Base-by-base conservation (phyloP, 2,329 filamentous ascomycete genomes). In the Incumbomyces lentus region DNA sequence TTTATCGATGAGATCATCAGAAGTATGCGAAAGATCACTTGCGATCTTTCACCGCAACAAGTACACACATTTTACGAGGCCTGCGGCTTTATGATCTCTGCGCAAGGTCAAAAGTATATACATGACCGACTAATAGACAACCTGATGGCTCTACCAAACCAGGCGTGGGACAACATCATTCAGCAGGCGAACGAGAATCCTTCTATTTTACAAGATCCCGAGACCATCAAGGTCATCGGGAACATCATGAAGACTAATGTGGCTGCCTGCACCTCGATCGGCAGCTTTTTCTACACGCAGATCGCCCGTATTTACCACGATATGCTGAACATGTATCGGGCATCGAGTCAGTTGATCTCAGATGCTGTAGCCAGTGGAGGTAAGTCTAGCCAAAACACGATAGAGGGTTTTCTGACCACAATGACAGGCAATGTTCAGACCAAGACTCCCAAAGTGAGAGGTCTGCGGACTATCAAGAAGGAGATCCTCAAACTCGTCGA, bases 161-260 rank as follows among this genome's bases (percentile, higher is more conserved):
- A 80, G 32, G 93, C 92, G 16, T 98, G 92, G 92, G 89, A 95
- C 62, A 79, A 83, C 59, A 95, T 98, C 59, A 98, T 98, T 62
- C 79, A 80, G 57, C 79, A 84, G 61, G 92, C 92, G 18, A 92
- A 86, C 46, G 75, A 83, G 51, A 82, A 95, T 62, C 87, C 92
- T 0, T 76, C 81, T 17, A 88, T 92, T 55, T 74, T 98, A 11
- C 87, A 96, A 64, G 88, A 96, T 60, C 74, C 82, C 10, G 89
- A 98, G 57, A 94, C 89, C 1, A 96, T 98, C 71, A 98, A 98
- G 72, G 82, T 98, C 56, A 89, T 98, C 52, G 92, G 92, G 55
- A 98, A 98, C 68, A 95, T 98, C 63, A 98, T 98, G 92, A 98
- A 98, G 77, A 98, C 92, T 1, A 98, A 98, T 59, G 92, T 98